These are phyloP conservation scores for Phytophthora megakarya DNA, from an alignment of 352 stramenopile genomes.

Conservation along the genomic window DNA sequence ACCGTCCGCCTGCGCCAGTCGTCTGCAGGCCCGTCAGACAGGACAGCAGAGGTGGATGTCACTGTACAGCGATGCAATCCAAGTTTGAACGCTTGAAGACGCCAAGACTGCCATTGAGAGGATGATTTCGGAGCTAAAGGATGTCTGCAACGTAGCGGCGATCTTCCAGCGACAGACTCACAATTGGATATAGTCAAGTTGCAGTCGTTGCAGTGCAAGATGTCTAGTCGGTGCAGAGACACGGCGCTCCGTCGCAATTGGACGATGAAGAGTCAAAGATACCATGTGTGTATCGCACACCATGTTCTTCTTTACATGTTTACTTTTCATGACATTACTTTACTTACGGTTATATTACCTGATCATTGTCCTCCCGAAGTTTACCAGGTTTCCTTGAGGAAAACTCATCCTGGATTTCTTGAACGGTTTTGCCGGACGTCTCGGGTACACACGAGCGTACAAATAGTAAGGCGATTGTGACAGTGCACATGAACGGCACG, in stretches of 20 bases:
- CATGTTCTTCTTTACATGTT: no score
- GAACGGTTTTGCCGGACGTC: no score
- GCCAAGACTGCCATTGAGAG: neutral
- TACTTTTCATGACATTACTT: no score
- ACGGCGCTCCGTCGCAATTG: slow-evolving; percentile 11
- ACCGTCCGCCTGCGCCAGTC: slow-evolving; percentile 26
- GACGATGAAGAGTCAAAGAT: slow-evolving; percentile 25
- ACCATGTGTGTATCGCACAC: neutral
- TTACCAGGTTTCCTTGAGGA: no score
- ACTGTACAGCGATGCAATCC: slow-evolving; percentile 15
- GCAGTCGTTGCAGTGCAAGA: slow-evolving; percentile 8
- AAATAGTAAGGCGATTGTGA: no score
- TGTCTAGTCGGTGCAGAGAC: slow-evolving; percentile 13
- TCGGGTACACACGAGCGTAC: no score
- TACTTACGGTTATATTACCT: no score
- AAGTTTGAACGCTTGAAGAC: neutral
- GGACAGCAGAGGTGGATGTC: slow-evolving; percentile 21
- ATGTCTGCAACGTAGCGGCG: slow-evolving; percentile 15
- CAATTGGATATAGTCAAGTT: neutral
- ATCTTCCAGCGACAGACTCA: slow-evolving; percentile 7
- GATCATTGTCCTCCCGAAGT: no score
- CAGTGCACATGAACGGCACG: no score
- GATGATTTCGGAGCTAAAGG: slow-evolving; percentile 1
- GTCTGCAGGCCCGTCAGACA: slow-evolving; percentile 32
- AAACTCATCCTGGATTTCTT: no score